Base-by-base conservation (phyloP, 2,329 filamentous ascomycete species). In the Fusarium odoratissimum region DNA sequence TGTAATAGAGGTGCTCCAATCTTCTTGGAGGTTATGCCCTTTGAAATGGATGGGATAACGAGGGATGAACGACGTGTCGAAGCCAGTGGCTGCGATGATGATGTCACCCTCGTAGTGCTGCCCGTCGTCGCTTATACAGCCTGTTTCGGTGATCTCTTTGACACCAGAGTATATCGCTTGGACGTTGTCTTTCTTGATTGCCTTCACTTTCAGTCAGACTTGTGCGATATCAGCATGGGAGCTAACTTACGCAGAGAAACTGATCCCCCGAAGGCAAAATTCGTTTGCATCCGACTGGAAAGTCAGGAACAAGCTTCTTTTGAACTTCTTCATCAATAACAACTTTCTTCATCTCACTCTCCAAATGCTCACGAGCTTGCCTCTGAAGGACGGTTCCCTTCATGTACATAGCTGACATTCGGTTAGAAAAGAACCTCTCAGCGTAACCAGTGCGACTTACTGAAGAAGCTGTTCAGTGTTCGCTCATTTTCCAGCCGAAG, bases 241-340 rank as follows among this genome's bases (percentile, higher is more conserved):
- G 3, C 12, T 1, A 1, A 35, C 62, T 38, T 2, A 67, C 62
- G 4, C 61, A 30, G 3, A 68, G 55, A 14, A 68, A 67, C 30
- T 67, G 65, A 17, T 68, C 65, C 3, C 65, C 65, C 4, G 65
- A 68, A 8, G 65, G 65, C 2, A 68, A 23, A 23, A 68, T 68
- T 1, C 65, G 41, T 4, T 68, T 68, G 31, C 65, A 68, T 3
- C 65, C 65, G 2, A 68, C 62, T 1, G 62, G 41, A 12, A 68
- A 68, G 16, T 67, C 41, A 3, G 65, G 65, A 3, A 68, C 62
- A 9, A 68, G 37, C 6, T 41, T 67, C 41, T 44, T 49, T 5
- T 60, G 41, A n/a, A 40, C 23, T 8, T 68, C 48, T 6, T 37
- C 25, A 21, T 68, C 55, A 8, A 31, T 5, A 1, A 68, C 42